These are phyloP conservation scores for Kickxella alabastrina DNA, from an alignment of 192 early-diverging fungal species.

Conservation along the genomic window DNA sequence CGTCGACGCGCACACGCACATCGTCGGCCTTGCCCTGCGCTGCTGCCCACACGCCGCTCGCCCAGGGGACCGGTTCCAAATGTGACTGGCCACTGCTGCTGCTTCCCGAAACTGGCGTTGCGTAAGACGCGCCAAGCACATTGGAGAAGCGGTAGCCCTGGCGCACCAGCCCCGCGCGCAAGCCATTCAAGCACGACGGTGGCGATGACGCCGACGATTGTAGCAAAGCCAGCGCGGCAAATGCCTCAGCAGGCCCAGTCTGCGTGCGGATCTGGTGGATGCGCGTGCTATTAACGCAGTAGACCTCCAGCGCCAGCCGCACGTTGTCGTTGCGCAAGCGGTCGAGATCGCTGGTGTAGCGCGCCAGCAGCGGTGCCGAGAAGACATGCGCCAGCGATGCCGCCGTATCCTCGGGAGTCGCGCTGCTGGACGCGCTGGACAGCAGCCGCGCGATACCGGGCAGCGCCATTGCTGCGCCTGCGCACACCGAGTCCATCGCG, in stretches of 20 bases:
- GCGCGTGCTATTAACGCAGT: constrained; percentile 10
- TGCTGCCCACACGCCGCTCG: constrained; percentile 3
- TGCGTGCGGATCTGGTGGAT: constrained; percentile 39
- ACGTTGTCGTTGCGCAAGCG: constrained; percentile 32
- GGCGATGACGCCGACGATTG: background rate
- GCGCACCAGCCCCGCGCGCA: background rate
- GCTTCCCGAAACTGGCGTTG: background rate
- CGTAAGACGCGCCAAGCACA: background rate
- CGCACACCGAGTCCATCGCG: constrained; percentile 31
- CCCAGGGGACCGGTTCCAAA: background rate
- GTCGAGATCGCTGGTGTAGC: constrained; percentile 23
- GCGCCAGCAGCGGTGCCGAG: constrained; percentile 24
- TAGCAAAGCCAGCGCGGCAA: constrained; percentile 12
- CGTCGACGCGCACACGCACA: constrained; percentile 31
- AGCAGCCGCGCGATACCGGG: constrained; percentile 27
- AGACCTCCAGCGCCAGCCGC: constrained; percentile 21
- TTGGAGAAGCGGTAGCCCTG: background rate
- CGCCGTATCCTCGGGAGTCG: constrained; percentile 7
- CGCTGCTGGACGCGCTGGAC: constrained; percentile 7
- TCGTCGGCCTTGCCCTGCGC: constrained; percentile 2
- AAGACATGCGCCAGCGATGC: constrained; percentile 20
- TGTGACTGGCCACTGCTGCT: background rate
- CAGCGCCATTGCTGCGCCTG: constrained; percentile 24
- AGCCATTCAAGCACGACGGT: too few relatives aligned
- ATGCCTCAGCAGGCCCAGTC: constrained; percentile 24